phyloP scores from a whole-genome alignment of 768 basidiomycete genomes.

The Xerocomus spinulosus region DNA sequence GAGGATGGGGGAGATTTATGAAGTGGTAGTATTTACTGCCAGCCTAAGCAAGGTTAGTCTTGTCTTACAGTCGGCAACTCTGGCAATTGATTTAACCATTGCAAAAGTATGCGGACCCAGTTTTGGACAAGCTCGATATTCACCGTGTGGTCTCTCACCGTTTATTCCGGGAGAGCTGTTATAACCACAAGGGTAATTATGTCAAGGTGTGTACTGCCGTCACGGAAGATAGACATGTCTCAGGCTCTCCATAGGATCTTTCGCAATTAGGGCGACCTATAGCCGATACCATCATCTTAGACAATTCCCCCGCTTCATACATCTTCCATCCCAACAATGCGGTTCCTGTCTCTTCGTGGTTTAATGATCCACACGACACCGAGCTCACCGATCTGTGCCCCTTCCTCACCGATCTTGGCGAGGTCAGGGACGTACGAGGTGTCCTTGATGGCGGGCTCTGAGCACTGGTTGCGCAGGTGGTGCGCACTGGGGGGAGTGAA shows the following conservation, averaged over 20 bases:
- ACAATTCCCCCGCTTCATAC: conserved; percentile 98
- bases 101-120: conserved; percentile 94
- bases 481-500: conserved; percentile 18
- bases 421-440: conserved; percentile 87
- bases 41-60: conserved; percentile 87
- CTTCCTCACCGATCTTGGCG: conserved; percentile 83
- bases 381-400: conserved; percentile 94
- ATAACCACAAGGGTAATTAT: conserved; percentile 98
- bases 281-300: conserved; percentile 92
- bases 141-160: conserved; percentile 91
- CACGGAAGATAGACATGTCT: neutral
- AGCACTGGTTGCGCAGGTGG: conserved; percentile 22
- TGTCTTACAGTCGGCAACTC: neutral
- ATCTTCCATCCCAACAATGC: conserved; percentile 99
- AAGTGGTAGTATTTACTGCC: conserved; percentile 97
- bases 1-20: conserved; percentile 98
- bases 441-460: conserved; percentile 83
- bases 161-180: conserved; percentile 96
- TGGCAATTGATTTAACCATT: conserved; percentile 7
- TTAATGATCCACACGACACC: conserved; percentile 98
- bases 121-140: conserved; percentile 92
- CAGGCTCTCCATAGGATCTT: conserved; percentile 64
- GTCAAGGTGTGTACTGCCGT: conserved; percentile 71
- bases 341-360: conserved; percentile 98
- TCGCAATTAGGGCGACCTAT: conserved; percentile 96